A percentile compares a stretch with the other conserved stretches of the same genome.
These are phyloP conservation scores for Nicotiana sylvestris DNA, from an alignment of 257 asterid genomes.

Conservation along the genomic window DNA sequence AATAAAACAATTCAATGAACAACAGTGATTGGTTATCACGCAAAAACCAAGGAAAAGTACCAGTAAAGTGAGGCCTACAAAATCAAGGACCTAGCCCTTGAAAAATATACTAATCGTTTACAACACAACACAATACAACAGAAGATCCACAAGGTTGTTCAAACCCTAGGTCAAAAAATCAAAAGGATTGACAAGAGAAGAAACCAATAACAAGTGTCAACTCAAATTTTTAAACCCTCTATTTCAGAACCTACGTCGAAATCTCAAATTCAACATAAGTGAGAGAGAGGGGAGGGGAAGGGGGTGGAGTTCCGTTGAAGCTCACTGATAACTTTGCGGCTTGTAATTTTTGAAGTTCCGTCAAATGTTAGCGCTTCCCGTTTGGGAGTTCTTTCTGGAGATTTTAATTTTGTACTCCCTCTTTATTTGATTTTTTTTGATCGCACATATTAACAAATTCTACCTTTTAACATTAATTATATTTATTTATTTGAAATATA, in stretches of 20 bases:
- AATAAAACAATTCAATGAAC: not conserved
- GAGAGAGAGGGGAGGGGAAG: too few species aligned
- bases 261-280: too few species aligned
- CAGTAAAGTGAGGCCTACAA: not conserved
- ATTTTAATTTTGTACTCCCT: too few species aligned
- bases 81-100: not conserved
- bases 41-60: not conserved
- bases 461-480: too few species aligned
- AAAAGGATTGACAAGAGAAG: not conserved
- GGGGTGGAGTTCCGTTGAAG: too few species aligned
- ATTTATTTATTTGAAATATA: too few species aligned
- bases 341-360: too few species aligned
- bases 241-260: not conserved
- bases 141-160: not conserved
- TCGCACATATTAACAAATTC: too few species aligned
- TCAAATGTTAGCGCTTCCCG: too few species aligned
- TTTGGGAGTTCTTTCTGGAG: too few species aligned
- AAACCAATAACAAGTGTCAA: not conserved
- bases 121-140: not conserved
- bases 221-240: not conserved
- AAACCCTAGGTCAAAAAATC: not conserved
- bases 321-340: too few species aligned
- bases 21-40: not conserved
- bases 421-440: too few species aligned
- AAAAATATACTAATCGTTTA: not conserved